phyloP scores from a whole-genome alignment of 2,329 filamentous ascomycete genomes.

The Chaetomium olivaceum region DNA sequence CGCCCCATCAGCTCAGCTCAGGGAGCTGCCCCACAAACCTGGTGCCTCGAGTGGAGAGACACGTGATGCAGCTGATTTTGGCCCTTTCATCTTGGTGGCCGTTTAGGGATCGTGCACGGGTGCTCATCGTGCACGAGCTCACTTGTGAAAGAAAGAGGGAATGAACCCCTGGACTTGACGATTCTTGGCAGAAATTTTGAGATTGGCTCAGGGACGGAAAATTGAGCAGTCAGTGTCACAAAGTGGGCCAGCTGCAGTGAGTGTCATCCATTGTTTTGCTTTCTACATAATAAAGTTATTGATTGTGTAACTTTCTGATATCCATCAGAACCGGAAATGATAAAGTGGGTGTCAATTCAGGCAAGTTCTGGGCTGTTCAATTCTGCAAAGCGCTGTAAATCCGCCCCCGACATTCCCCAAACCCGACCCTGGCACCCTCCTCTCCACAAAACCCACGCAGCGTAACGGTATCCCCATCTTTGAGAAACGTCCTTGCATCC shows the following conservation, averaged over 20 bases:
- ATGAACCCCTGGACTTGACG: background rate
- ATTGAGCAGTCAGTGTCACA: too few relatives aligned
- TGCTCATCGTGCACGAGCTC: background rate
- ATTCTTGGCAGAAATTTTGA: background rate
- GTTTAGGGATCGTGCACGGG: too few relatives aligned
- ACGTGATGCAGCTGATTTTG: slow-evolving; percentile 15
- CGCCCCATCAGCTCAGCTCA: background rate
- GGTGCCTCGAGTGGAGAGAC: slow-evolving; percentile 6
- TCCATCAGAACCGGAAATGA: background rate
- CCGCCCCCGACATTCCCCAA: slow-evolving; percentile 43
- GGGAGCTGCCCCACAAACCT: background rate
- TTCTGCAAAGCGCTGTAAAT: slow-evolving; percentile 23
- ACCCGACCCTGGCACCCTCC: slow-evolving; percentile 44
- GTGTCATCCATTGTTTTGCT: too few relatives aligned
- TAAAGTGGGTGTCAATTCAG: too few relatives aligned
- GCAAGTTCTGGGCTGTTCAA: background rate
- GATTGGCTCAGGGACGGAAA: background rate
- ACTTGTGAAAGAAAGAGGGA: too few relatives aligned
- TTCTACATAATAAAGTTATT: too few relatives aligned
- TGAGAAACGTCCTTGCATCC: slow-evolving; percentile 46
- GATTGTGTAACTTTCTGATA: background rate
- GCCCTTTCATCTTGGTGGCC: background rate
- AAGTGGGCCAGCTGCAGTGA: too few relatives aligned
- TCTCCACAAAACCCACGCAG: slow-evolving; percentile 42
- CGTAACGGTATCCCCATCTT: slow-evolving; percentile 49